Evolutionary conservation across 257 asterid genomes (phyloP).

Genomic region (Verbascum thapsus): DNA sequence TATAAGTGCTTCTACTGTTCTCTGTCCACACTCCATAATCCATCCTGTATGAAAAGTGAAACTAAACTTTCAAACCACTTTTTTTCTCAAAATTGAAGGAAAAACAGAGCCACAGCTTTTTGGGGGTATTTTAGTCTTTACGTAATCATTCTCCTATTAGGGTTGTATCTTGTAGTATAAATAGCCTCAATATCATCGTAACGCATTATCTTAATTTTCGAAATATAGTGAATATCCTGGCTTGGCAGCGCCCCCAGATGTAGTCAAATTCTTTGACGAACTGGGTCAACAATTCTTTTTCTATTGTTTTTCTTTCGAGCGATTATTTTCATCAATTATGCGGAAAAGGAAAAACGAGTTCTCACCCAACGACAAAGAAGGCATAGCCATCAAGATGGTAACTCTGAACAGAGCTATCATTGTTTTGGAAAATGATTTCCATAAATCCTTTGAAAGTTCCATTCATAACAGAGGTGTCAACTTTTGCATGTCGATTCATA

Average conservation of each 20-base stretch:
- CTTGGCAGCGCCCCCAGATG: too few relatives aligned
- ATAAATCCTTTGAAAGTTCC: slow-evolving; percentile 88
- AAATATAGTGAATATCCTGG: too few relatives aligned
- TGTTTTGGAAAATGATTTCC: slow-evolving; percentile 91
- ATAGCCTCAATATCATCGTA: too few relatives aligned
- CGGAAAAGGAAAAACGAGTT: slow-evolving; percentile 18
- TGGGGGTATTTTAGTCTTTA: too few relatives aligned
- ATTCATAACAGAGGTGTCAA: slow-evolving; percentile 78
- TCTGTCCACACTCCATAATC: slow-evolving; percentile 92
- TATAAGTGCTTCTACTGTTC: slow-evolving; percentile 82
- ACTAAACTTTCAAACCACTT: slow-evolving; percentile 24
- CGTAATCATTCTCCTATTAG: too few relatives aligned
- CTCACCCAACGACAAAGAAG: slow-evolving; percentile 95
- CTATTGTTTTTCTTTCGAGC: too few relatives aligned
- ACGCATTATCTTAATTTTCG: too few relatives aligned
- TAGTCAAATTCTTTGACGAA: too few relatives aligned
- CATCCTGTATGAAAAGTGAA: slow-evolving; percentile 56
- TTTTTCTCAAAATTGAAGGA: slow-evolving; percentile 6
- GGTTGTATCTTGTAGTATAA: too few relatives aligned
- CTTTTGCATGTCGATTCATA: slow-evolving; percentile 77
- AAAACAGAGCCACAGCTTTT: too few relatives aligned
- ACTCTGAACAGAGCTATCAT: slow-evolving; percentile 74
- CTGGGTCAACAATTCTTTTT: too few relatives aligned
- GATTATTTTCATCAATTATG: too few relatives aligned
- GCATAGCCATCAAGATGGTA: slow-evolving; percentile 94